Conservation (phyloP, 2,329 filamentous ascomycete genomes). For the Xenoacremonium recifei region DNA sequence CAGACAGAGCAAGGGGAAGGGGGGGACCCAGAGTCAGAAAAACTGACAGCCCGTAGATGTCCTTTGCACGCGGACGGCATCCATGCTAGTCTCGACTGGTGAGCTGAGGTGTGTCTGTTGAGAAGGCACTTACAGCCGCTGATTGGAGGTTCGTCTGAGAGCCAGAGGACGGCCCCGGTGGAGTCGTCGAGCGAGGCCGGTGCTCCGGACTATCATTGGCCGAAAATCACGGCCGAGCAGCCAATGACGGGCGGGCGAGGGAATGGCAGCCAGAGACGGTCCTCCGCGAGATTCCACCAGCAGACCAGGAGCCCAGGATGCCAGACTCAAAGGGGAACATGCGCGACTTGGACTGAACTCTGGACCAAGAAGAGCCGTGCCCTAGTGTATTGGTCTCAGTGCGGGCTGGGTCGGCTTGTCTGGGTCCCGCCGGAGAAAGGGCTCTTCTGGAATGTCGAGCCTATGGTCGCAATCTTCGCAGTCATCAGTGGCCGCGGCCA, state of each 20-base stretch:
- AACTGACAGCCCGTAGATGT: constrained; percentile 21
- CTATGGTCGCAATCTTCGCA: constrained; percentile 19
- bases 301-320: too few species aligned
- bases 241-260: constrained; percentile 15
- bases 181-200: constrained; percentile 17
- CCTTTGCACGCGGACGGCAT: constrained; percentile 20
- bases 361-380: not conserved
- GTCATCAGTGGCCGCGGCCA: constrained; percentile 17
- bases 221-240: constrained; percentile 11
- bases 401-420: not conserved
- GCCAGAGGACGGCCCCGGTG: constrained; percentile 22
- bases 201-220: constrained; percentile 18
- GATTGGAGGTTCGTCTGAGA: constrained; percentile 27
- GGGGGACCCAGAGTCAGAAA: constrained; percentile 19
- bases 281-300: constrained; percentile 12
- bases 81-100: constrained; percentile 31
- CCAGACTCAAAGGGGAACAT: constrained; percentile 25
- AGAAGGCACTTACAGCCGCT: constrained; percentile 25
- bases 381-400: not conserved
- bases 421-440: not conserved
- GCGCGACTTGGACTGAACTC: constrained; percentile 21
- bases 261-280: constrained; percentile 14
- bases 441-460: constrained; percentile 17
- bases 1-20: constrained; percentile 6
- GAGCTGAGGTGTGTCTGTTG: constrained; percentile 33